phyloP scores from a whole-genome alignment of 2,329 filamentous ascomycete genomes.

The Raffaelea ambrosiae region DNA sequence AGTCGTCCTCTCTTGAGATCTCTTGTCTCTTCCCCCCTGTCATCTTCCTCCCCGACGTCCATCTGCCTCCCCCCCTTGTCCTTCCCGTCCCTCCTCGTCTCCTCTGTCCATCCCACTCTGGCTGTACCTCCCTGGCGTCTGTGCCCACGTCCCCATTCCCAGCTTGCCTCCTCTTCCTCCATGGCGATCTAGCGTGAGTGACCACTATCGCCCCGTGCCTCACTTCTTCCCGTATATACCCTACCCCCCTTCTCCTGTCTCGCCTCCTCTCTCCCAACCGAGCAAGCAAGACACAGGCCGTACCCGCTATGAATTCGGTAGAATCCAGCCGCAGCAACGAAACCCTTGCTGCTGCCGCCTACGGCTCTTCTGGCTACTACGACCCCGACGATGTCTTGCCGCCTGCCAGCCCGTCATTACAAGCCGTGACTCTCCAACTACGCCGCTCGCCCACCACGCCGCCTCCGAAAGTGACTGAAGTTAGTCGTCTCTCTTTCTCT shows the following conservation, averaged over 20 bases:
- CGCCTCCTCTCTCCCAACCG: background rate
- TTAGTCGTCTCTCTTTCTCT: constrained; percentile 27
- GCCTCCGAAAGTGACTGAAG: constrained; percentile 33
- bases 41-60: background rate
- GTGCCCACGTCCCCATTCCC: constrained; percentile 1
- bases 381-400: constrained; percentile 35
- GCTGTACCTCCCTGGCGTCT: background rate
- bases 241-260: background rate
- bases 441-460: constrained; percentile 45
- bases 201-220: background rate
- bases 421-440: constrained; percentile 30
- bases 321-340: constrained; percentile 10
- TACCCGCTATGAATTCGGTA: constrained; percentile 27
- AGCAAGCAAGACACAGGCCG: background rate
- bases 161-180: constrained; percentile 4
- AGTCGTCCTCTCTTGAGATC: background rate
- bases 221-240: background rate
- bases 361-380: constrained; percentile 18
- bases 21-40: background rate
- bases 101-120: background rate
- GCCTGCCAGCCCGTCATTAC: constrained; percentile 29
- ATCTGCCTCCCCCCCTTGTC: background rate
- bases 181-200: constrained; percentile 21
- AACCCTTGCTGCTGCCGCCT: background rate
- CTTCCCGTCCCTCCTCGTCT: background rate